A percentile compares a stretch with the other conserved stretches of the same genome.
These are phyloP conservation scores for Nevesoporus exiguus DNA, from an alignment of 768 basidiomycete genomes.

Conservation along the genomic window DNA sequence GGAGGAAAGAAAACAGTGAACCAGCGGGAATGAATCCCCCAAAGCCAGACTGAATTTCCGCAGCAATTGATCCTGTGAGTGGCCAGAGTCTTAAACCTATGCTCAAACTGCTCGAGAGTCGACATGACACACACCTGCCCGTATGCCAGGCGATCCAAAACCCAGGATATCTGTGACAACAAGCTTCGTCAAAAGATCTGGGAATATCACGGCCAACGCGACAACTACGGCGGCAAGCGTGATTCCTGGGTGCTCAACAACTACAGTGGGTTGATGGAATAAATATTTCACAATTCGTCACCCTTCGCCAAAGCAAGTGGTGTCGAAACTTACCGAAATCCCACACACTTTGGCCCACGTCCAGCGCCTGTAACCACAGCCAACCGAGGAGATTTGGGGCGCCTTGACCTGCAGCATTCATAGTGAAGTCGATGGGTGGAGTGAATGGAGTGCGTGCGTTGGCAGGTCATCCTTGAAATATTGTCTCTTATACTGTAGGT, in stretches of 20 bases:
- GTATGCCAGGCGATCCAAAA: neutral
- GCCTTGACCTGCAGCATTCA: too few relatives aligned
- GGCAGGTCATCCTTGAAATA: neutral
- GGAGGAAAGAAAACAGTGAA: conserved; percentile 1
- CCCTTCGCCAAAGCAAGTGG: too few relatives aligned
- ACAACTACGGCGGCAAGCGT: too few relatives aligned
- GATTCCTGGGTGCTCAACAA: neutral
- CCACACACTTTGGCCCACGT: too few relatives aligned
- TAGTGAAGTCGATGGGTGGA: neutral
- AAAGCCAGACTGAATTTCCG: neutral
- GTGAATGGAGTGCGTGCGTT: neutral
- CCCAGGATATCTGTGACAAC: neutral
- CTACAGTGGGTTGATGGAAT: too few relatives aligned
- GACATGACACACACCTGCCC: conserved; percentile 3
- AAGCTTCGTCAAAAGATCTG: neutral
- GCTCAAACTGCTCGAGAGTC: neutral
- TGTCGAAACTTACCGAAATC: too few relatives aligned
- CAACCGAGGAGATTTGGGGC: too few relatives aligned
- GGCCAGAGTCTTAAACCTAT: neutral
- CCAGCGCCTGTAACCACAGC: too few relatives aligned
- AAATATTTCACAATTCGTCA: too few relatives aligned
- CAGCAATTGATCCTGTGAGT: conserved; percentile 7
- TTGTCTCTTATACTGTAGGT: conserved; percentile 5
- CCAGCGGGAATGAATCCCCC: conserved; percentile 1
- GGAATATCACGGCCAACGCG: too few relatives aligned